Evolutionary conservation across 2,329 filamentous ascomycete species (phyloP), one percentile per base, ranked within the genome.

Genomic region (Trichoderma sp.): DNA sequence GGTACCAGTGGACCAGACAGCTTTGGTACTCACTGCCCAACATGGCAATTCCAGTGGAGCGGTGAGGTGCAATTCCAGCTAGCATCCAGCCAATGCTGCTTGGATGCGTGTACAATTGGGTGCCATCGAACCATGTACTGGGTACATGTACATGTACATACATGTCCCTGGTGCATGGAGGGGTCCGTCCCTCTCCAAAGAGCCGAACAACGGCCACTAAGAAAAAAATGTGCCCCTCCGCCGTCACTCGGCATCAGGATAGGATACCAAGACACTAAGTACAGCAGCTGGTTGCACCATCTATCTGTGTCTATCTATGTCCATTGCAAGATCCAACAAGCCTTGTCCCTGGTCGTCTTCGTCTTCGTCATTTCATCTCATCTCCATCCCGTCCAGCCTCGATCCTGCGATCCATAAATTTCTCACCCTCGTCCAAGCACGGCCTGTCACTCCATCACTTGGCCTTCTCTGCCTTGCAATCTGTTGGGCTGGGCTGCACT

Each of bases 231-330:
- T 26, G 57, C 71, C 71, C 56, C 56, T 47, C 32, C 61, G 68
- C 53, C 21, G 62, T 66, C 71, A 62, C 68, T 70, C 68, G 47
- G 60, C 68, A 57, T 70, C 60, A 70, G 43, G 32, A 58, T 30
- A 36, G 36, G 43, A 21, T 21, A 51, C 34, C 2, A 36, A 36
- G 34, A 12, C 21, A 12, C 47, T 1, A 12, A 14, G 21, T 21
- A 24, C 47, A 53, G 47, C 9, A 51, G 47, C 47, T 24, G n/a
- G 8, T 47, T 47, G 43, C 43, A 47, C 21, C 14, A 36, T 36
- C 34, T 36, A 15, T 36, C 34, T 36, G 34, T 34, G 6, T 21
- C 24, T 24, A 9, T 34, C 51, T 36, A 11, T 11, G 36, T 14
- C n/a, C n/a, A 14, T 58, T 57, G 64, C 30, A 28, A n/a, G 51